Evolutionary conservation across 78 protist genomes (phyloP).

Genomic region (Dictyostelium discoideum): DNA sequence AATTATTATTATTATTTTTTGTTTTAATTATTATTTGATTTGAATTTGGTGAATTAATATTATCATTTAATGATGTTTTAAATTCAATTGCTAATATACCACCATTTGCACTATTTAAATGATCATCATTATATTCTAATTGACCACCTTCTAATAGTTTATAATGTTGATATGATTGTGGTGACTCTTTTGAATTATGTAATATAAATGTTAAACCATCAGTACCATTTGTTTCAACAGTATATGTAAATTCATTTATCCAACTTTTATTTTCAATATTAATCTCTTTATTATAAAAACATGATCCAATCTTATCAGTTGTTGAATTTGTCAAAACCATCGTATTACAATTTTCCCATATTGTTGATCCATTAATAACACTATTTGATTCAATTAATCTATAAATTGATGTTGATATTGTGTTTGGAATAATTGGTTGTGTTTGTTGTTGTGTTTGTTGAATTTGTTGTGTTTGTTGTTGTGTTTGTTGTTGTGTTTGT

Average conservation of each 20-base stretch:
- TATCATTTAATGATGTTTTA: neutral
- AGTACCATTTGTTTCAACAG: neutral
- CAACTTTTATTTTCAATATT: neutral
- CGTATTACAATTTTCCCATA: neutral
- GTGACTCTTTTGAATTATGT: neutral
- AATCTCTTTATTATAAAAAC: neutral
- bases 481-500: neutral
- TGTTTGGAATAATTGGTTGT: neutral
- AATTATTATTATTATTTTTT: neutral
- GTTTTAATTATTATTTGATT: neutral
- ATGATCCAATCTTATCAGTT: conserved; percentile 4
- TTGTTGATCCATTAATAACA: neutral
- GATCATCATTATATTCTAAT: conserved; percentile 6
- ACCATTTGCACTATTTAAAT: neutral
- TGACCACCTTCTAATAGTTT: conserved; percentile 5
- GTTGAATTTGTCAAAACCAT: neutral
- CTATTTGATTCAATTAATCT: neutral
- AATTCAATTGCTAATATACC: neutral
- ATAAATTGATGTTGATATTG: neutral
- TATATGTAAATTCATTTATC: neutral
- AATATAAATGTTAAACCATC: neutral
- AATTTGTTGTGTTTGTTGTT: neutral
- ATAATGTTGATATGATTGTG: neutral
- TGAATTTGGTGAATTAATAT: neutral
- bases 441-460: neutral